Conservation (phyloP, 2,329 filamentous ascomycete genomes). For the Colletotrichum phormii region DNA sequence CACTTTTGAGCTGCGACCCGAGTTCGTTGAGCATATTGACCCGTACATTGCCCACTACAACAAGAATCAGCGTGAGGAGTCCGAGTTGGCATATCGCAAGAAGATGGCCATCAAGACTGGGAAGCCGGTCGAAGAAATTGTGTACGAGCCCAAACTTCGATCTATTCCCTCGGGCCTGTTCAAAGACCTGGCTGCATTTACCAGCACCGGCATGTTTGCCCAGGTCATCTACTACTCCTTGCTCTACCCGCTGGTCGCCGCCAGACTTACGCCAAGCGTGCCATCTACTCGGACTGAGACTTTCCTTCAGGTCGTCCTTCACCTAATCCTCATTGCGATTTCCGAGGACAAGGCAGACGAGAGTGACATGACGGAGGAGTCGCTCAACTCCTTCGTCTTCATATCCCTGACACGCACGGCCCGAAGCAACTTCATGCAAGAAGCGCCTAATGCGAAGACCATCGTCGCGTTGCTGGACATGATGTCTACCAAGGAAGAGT, state of each 20-base stretch:
- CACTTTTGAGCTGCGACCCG: conserved; percentile 90
- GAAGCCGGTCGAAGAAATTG: conserved; percentile 82
- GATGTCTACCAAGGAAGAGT: conserved; percentile 76
- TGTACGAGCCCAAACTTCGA: conserved; percentile 88
- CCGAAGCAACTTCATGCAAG: conserved; percentile 69
- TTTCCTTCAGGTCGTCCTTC: conserved; percentile 90
- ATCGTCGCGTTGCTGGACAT: conserved; percentile 74
- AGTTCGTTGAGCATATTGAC: conserved; percentile 89
- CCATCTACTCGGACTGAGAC: conserved; percentile 87
- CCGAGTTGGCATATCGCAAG: conserved; percentile 88
- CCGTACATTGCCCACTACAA: conserved; percentile 97
- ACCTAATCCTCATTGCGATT: conserved; percentile 87
- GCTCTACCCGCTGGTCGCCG: conserved; percentile 80
- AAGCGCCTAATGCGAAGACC: conserved; percentile 67
- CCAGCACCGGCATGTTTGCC: conserved; percentile 84
- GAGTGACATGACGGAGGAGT: conserved; percentile 58
- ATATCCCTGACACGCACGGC: conserved; percentile 75
- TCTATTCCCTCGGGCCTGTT: conserved; percentile 84
- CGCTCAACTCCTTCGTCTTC: conserved; percentile 75
- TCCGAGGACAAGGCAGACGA: conserved; percentile 80
- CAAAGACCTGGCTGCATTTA: conserved; percentile 80
- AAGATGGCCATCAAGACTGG: conserved; percentile 90
- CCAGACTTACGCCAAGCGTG: conserved; percentile 77
- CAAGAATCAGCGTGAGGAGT: conserved; percentile 96
- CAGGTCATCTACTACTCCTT: conserved; percentile 92